Conservation (phyloP, 495 filamentous ascomycete genomes). For the Talaromyces nanjingensis region DNA sequence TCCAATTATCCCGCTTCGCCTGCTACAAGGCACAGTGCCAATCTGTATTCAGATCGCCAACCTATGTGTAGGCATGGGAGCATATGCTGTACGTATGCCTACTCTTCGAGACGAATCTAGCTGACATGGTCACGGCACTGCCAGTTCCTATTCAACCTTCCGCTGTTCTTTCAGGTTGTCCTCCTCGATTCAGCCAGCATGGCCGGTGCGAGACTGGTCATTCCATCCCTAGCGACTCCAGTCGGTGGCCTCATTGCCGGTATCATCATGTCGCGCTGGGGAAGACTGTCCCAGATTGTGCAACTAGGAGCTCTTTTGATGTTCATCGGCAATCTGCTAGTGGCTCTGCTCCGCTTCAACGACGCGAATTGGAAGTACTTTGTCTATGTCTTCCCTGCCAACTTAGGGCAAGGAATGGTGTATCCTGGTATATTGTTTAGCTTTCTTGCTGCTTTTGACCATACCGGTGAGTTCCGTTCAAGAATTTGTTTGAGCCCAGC, state of each 20-base stretch:
- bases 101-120: background rate
- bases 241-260: constrained; percentile 55
- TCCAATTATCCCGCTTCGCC: constrained; percentile 53
- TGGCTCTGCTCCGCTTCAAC: constrained; percentile 47
- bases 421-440: constrained; percentile 59
- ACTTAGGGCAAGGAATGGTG: constrained; percentile 57
- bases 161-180: constrained; percentile 58
- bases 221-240: constrained; percentile 56
- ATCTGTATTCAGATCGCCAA: constrained; percentile 52
- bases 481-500: background rate
- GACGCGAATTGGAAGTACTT: constrained; percentile 58
- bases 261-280: constrained; percentile 59
- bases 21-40: constrained; percentile 46
- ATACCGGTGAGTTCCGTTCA: constrained; percentile 43
- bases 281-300: constrained; percentile 48
- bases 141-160: constrained; percentile 60
- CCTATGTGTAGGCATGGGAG: constrained; percentile 53
- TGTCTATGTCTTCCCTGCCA: constrained; percentile 56
- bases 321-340: constrained; percentile 51
- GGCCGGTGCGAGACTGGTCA: constrained; percentile 50
- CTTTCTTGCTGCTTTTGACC: constrained; percentile 55
- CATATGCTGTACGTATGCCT: constrained; percentile 48
- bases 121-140: background rate
- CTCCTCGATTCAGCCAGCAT: constrained; percentile 54
- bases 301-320: constrained; percentile 49